Evolutionary conservation across 306 rosid genomes (phyloP), one percentile per base, ranked within the genome.

Genomic region (Casuarina equisetifolia): DNA sequence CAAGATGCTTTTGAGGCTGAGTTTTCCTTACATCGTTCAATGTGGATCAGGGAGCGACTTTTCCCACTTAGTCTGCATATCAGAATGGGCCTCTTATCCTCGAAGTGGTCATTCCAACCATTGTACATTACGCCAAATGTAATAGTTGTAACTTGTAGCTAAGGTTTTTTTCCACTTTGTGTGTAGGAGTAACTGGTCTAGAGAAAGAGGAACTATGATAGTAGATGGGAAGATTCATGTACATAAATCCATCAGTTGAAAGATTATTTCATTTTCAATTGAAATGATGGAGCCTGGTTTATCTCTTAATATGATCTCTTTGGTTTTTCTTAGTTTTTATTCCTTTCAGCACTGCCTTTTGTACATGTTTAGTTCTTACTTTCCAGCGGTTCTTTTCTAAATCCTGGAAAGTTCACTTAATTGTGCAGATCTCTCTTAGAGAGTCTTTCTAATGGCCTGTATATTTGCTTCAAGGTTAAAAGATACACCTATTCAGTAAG

Each of bases 1-100:
- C 72, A 68, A 52, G 72, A 3, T 81, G 91, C 78, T 73, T 9
- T 71, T 83, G 82, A 84, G 45, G 73, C n/a, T 17, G 59, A 76
- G 15, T 57, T 38, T 3, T 55, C 76, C 20, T 36, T 62, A 16
- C 40, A 9, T 12, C 13, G 13, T 61, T 69, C 72, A 39, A 20
- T 15, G 40, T 16, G 25, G 71, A 67, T 67, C 25, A 17, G 15
- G 6, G 42, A 7, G 15, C 3, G 16, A 17, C 32, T 46, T 66
- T 17, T n/a, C 50, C 50, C 71, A 40, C 44, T 19, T 25, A 25
- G 32, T 25, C 32, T 25, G 32, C 32, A 25, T 25, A 25, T 32
- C 1, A 61, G 13, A 38, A 62, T 62, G 9, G 43, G 69, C 69
- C 9, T 62, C 19, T 6, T 36, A 6, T 36, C 43, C 69, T 4